A percentile compares a stretch with the other conserved stretches of the same genome.
These are phyloP conservation scores for Cubamyces sp. DNA, from an alignment of 768 basidiomycete species.

Conservation along the genomic window DNA sequence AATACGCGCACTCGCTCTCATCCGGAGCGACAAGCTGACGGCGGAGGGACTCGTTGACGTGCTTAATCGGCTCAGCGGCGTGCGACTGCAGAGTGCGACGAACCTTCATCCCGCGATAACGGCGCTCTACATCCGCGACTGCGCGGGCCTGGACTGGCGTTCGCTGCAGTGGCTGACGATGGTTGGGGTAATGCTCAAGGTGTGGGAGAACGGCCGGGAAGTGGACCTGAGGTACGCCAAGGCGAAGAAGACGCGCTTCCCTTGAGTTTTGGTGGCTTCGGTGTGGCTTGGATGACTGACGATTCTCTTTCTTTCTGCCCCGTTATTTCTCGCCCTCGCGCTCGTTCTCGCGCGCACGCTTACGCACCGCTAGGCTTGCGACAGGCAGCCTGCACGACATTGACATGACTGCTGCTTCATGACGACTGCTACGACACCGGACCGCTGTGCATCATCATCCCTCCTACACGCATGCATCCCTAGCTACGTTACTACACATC, in stretches of 20 bases:
- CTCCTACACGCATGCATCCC: slow-evolving; percentile 3
- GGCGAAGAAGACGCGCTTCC: slow-evolving; percentile 26
- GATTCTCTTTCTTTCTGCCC: neutral
- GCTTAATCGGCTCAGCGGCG: slow-evolving; percentile 14
- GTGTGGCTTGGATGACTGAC: slow-evolving; percentile 7
- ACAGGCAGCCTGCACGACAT: slow-evolving; percentile 15
- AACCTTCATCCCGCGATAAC: slow-evolving; percentile 8
- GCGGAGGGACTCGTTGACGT: slow-evolving; percentile 24
- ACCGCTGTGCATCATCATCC: neutral
- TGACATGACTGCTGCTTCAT: slow-evolving; percentile 13
- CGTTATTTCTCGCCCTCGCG: neutral
- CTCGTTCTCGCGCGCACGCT: neutral
- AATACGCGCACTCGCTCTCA: slow-evolving; percentile 23
- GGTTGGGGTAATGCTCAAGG: slow-evolving; percentile 20
- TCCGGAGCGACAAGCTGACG: slow-evolving; percentile 21
- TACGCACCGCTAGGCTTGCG: slow-evolving; percentile 17
- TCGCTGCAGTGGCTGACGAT: slow-evolving; percentile 22
- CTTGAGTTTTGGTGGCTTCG: slow-evolving; percentile 4
- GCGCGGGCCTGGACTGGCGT: slow-evolving; percentile 23
- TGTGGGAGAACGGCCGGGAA: slow-evolving; percentile 26
- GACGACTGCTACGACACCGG: slow-evolving; percentile 23
- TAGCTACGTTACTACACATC: slow-evolving; percentile 12
- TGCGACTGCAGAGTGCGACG: slow-evolving; percentile 5
- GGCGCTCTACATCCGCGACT: slow-evolving; percentile 25
- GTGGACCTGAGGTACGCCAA: slow-evolving; percentile 22